A percentile compares a stretch with the other conserved stretches of the same genome.
Conservation (phyloP, 2,329 filamentous ascomycete genomes). For the Diplodia scrobiculata region DNA sequence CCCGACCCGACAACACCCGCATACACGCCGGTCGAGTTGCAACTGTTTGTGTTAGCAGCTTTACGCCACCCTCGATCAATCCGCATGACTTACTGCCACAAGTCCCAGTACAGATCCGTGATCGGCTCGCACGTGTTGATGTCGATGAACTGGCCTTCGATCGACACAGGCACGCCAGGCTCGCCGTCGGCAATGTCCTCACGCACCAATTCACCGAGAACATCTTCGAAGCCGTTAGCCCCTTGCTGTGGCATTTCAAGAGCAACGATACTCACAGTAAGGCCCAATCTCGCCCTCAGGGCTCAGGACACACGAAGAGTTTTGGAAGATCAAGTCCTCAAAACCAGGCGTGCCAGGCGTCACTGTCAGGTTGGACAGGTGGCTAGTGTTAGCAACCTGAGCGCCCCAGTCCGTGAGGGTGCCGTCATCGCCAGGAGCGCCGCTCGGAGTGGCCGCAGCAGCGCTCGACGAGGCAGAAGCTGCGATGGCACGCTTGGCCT, state of each 20-base stretch:
- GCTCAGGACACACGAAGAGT: constrained; percentile 41
- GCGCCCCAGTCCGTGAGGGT: constrained; percentile 6
- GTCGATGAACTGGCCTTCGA: constrained; percentile 59
- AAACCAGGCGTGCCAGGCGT: not conserved
- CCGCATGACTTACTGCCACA: constrained; percentile 48
- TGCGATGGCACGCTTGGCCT: not conserved
- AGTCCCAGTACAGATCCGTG: constrained; percentile 53
- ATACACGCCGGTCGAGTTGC: constrained; percentile 48
- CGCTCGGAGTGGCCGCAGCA: not conserved
- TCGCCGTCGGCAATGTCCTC: constrained; percentile 54
- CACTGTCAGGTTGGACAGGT: constrained; percentile 2
- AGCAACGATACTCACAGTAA: constrained; percentile 30
- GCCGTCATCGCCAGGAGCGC: not conserved
- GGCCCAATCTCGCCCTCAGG: constrained; percentile 41
- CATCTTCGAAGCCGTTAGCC: constrained; percentile 35
- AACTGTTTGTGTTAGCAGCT: constrained; percentile 34
- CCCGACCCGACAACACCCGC: constrained; percentile 47
- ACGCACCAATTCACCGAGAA: constrained; percentile 56
- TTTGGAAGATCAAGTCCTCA: constrained; percentile 38
- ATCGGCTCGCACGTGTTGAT: constrained; percentile 57
- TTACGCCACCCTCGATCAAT: not conserved
- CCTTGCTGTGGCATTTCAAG: too few species aligned
- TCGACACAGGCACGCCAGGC: constrained; percentile 52
- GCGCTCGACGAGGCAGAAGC: not conserved
- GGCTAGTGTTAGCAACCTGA: constrained; percentile 18